A percentile compares a stretch with the other conserved stretches of the same genome.
These are phyloP conservation scores for Melastoma malabathricum DNA, from an alignment of 345 rosid species.

Conservation along the genomic window DNA sequence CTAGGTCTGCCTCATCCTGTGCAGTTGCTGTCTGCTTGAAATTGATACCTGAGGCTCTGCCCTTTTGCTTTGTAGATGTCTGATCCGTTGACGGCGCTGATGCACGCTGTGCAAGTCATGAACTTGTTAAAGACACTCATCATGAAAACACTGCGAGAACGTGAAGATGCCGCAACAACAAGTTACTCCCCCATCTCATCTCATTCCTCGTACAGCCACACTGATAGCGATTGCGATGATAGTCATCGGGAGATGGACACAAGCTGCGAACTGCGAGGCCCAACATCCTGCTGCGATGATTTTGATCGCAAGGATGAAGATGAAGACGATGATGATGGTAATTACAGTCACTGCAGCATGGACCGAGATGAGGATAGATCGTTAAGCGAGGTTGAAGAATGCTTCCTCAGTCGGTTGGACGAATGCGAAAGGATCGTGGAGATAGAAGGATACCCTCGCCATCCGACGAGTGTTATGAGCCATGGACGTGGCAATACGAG, in stretches of 20 bases:
- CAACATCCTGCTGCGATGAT: conserved; percentile 36
- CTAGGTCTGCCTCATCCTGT: too few relatives aligned
- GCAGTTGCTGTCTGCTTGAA: background rate
- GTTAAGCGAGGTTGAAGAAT: conserved; percentile 44
- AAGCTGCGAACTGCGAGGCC: conserved; percentile 52
- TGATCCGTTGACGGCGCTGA: conserved; percentile 83
- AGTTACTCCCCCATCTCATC: conserved; percentile 60
- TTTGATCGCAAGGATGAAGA: too few relatives aligned
- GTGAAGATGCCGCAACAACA: conserved; percentile 49
- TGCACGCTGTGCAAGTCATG: conserved; percentile 99
- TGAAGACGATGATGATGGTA: conserved; percentile 14
- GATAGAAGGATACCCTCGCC: conserved; percentile 7
- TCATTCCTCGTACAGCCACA: conserved; percentile 39
- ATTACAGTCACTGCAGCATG: conserved; percentile 20
- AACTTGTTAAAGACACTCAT: conserved; percentile 85
- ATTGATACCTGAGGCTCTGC: background rate
- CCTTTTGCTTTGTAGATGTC: conserved; percentile 45
- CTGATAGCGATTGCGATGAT: conserved; percentile 42
- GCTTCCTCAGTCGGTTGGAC: conserved; percentile 50
- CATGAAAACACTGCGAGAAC: conserved; percentile 42
- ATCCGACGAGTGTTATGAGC: conserved; percentile 6
- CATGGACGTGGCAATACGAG: conserved; percentile 8
- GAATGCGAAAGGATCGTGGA: conserved; percentile 6
- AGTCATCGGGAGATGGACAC: conserved; percentile 72
- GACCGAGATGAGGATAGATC: conserved; percentile 45